phyloP scores from a whole-genome alignment of 176 grass and related monocot genomes.

The Juncus inflexus region DNA sequence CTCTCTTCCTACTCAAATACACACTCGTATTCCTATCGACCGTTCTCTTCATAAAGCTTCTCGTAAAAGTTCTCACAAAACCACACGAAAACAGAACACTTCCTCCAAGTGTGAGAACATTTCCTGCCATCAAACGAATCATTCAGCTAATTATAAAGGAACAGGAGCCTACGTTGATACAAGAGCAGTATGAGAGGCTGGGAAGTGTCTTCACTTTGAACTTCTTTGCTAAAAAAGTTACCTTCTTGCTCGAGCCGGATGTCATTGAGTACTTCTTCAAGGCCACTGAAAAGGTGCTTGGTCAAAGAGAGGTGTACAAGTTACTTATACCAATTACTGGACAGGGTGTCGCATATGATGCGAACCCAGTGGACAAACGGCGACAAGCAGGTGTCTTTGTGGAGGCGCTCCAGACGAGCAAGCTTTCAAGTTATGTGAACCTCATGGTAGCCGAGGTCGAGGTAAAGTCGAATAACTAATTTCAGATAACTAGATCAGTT shows the following conservation, averaged over 20 bases:
- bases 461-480: no score
- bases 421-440: constrained; percentile 11
- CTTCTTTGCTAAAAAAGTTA: constrained; percentile 11
- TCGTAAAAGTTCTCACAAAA: no score
- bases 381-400: constrained; percentile 33
- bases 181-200: no score
- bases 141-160: no score
- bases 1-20: no score
- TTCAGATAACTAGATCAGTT: no score
- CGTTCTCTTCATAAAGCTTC: no score
- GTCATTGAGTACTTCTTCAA: constrained; percentile 37
- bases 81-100: no score
- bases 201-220: constrained; percentile 35
- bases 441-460: constrained; percentile 37
- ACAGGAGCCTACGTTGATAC: no score
- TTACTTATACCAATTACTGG: constrained; percentile 32
- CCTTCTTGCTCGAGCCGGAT: constrained; percentile 34
- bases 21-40: no score
- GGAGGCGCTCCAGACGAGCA: constrained; percentile 13
- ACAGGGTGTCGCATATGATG: constrained; percentile 26
- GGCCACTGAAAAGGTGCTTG: constrained; percentile 24
- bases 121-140: no score
- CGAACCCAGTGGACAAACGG: constrained; percentile 11
- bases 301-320: constrained; percentile 30
- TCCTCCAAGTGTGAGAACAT: no score